A percentile compares a stretch with the other conserved stretches of the same genome.
phyloP scores from a whole-genome alignment of 2,329 filamentous ascomycete genomes.

The Ophiosphaerella narmari region DNA sequence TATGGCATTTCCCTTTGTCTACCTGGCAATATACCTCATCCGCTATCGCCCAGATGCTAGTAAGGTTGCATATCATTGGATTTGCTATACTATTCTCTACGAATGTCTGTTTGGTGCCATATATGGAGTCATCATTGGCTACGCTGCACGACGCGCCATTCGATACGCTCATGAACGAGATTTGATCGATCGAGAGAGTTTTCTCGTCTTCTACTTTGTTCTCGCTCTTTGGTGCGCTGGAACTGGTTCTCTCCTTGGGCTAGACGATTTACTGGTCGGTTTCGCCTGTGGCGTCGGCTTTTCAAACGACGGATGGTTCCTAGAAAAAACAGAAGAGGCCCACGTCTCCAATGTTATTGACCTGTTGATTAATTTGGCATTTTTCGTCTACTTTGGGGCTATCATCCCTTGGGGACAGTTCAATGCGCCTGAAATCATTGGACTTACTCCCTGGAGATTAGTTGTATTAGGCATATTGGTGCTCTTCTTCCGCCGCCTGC shows the following conservation, averaged over 20 bases:
- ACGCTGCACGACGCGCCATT: slow-evolving; percentile 88
- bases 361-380: slow-evolving; percentile 91
- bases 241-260: slow-evolving; percentile 84
- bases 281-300: slow-evolving; percentile 98
- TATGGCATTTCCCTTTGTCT: slow-evolving; percentile 99
- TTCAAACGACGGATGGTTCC: slow-evolving; percentile 99
- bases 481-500: slow-evolving; percentile 92
- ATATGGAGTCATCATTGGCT: slow-evolving; percentile 86
- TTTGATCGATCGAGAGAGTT: slow-evolving; percentile 93
- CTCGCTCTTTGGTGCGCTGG: slow-evolving; percentile 94
- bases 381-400: slow-evolving; percentile 96
- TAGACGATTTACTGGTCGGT: slow-evolving; percentile 92
- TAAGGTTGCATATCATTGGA: slow-evolving; percentile 80
- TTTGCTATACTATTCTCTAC: slow-evolving; percentile 88
- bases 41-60: slow-evolving; percentile 72
- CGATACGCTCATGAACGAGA: slow-evolving; percentile 82
- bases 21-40: slow-evolving; percentile 87
- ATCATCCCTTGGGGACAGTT: slow-evolving; percentile 96
- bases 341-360: slow-evolving; percentile 99
- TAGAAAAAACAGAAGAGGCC: slow-evolving; percentile 95
- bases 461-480: slow-evolving; percentile 94
- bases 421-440: slow-evolving; percentile 71
- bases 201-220: slow-evolving; percentile 98
- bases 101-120: slow-evolving; percentile 93
- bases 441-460: slow-evolving; percentile 83